These are phyloP conservation scores for Lindgomyces ingoldianus DNA, from an alignment of 495 filamentous ascomycete genomes.

Conservation along the genomic window DNA sequence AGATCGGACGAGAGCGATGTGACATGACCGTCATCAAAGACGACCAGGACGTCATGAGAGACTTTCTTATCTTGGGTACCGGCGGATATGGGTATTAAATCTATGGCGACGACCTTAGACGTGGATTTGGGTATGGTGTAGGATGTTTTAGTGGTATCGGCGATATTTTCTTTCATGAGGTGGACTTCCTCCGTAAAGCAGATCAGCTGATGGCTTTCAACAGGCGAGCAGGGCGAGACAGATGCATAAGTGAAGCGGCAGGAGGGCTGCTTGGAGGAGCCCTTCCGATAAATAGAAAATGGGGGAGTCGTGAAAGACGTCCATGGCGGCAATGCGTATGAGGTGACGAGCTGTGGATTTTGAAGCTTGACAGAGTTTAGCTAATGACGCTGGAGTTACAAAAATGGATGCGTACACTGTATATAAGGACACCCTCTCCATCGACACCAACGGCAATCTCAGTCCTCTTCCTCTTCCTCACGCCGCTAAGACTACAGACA, in stretches of 20 bases:
- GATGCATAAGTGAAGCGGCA: conserved; percentile 72
- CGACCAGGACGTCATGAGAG: conserved; percentile 42
- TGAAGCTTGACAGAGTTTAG: conserved; percentile 59
- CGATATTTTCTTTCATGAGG: conserved; percentile 7
- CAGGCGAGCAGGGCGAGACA: conserved; percentile 35
- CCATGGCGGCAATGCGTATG: conserved; percentile 82
- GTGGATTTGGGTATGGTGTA: conserved; percentile 15
- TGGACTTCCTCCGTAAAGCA: conserved; percentile 39
- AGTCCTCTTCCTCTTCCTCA: conserved; percentile 80
- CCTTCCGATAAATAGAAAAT: conserved; percentile 68
- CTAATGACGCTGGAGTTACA: not conserved
- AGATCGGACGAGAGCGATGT: conserved; percentile 58
- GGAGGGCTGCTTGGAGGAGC: conserved; percentile 49
- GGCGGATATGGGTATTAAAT: conserved; percentile 20
- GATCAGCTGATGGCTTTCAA: conserved; percentile 41
- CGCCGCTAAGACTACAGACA: conserved; percentile 68
- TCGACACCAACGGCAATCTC: conserved; percentile 87
- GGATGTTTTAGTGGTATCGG: conserved; percentile 20
- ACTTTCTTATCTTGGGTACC: conserved; percentile 36
- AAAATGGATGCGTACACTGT: conserved; percentile 66
- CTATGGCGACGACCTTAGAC: conserved; percentile 18
- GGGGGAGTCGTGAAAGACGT: conserved; percentile 75
- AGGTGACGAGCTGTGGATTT: conserved; percentile 76
- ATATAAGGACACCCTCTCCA: conserved; percentile 87
- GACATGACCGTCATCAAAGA: conserved; percentile 49